Percentiles rank a stretch among this genome's conserved stretches.
These are phyloP conservation scores for Phytophthora capsici DNA, from an alignment of 352 stramenopile genomes.

Conservation along the genomic window DNA sequence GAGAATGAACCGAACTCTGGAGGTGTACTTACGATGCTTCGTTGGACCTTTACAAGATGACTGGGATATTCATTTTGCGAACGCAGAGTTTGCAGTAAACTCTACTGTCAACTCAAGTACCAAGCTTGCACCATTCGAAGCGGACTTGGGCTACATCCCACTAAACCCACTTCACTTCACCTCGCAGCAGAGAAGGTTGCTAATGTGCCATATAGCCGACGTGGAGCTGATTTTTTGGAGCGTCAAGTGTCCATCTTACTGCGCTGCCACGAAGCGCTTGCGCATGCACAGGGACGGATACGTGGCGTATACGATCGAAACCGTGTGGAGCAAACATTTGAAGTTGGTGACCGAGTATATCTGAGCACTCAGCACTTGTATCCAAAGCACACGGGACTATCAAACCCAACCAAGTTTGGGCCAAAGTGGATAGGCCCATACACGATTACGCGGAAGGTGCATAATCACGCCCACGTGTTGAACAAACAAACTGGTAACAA, in stretches of 20 bases:
- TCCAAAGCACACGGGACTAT: no score
- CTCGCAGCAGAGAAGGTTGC: neutral
- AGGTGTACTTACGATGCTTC: no score
- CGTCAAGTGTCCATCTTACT: conserved; percentile 12
- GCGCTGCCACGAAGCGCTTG: neutral
- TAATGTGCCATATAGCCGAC: neutral
- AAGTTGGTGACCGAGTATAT: no score
- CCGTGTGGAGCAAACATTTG: no score
- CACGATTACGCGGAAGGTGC: neutral
- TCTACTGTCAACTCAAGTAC: no score
- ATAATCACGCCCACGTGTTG: neutral
- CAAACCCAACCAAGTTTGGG: conserved; percentile 3
- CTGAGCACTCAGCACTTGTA: no score
- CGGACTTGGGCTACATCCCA: conserved; percentile 10
- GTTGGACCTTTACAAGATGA: no score
- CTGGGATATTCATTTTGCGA: no score
- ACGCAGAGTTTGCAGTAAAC: no score
- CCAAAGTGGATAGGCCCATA: neutral
- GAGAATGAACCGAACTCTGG: no score
- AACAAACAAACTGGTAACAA: conserved; percentile 21
- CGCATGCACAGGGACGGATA: no score
- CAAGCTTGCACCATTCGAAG: neutral
- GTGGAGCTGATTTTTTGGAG: conserved; percentile 7
- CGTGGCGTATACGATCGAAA: no score
- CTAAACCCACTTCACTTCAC: neutral